A percentile compares a stretch with the other conserved stretches of the same genome.
phyloP scores from a whole-genome alignment of 306 rosid genomes.

The Mucuna pruriens region DNA sequence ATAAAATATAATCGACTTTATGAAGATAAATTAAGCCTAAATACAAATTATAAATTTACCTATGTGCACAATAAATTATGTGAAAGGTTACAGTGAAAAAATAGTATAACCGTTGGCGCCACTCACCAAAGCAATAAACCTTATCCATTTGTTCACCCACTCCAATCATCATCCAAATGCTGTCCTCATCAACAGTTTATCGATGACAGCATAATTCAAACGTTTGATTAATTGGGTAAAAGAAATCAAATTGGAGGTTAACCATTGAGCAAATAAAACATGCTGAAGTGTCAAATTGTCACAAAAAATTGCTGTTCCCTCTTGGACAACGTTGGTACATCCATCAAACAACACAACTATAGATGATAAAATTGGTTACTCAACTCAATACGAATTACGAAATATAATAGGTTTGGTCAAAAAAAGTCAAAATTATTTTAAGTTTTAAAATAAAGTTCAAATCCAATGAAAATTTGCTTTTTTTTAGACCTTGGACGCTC shows the following conservation, averaged over 20 bases:
- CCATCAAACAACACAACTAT: background rate
- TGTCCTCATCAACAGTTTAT: background rate
- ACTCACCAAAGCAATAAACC: background rate
- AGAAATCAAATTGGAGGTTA: background rate
- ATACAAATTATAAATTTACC: too few relatives aligned
- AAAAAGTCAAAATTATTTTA: too few relatives aligned
- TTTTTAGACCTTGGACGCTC: too few relatives aligned
- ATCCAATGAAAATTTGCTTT: too few relatives aligned
- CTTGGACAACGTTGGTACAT: background rate
- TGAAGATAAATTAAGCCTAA: too few relatives aligned
- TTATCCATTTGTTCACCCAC: background rate
- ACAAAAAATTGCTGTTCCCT: background rate
- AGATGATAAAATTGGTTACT: too few relatives aligned
- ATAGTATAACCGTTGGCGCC: background rate
- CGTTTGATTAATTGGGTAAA: background rate
- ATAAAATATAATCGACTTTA: too few relatives aligned
- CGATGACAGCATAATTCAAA: background rate
- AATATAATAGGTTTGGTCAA: too few relatives aligned
- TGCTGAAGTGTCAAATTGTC: background rate
- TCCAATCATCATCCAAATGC: background rate
- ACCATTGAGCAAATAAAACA: background rate
- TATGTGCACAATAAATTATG: too few relatives aligned
- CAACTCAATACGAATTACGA: too few relatives aligned
- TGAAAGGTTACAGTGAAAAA: too few relatives aligned
- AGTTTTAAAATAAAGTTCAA: too few relatives aligned